A percentile compares a stretch with the other conserved stretches of the same genome.
phyloP scores from a whole-genome alignment of 345 rosid species.

The Firmiana major region DNA sequence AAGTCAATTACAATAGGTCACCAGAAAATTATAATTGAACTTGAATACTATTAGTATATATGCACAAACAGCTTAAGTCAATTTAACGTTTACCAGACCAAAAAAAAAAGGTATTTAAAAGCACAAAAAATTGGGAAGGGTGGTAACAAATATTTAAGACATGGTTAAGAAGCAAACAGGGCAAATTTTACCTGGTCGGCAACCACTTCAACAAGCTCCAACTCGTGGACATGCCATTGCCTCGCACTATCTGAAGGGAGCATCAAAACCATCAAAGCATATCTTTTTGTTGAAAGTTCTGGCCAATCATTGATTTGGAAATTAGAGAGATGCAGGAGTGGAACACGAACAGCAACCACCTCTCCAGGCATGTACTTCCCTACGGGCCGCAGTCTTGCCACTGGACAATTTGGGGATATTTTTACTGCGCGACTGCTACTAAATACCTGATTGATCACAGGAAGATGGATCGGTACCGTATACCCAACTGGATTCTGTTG shows the following conservation, averaged over 20 bases:
- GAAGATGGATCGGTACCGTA: slow-evolving; percentile 93
- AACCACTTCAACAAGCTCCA: slow-evolving; percentile 98
- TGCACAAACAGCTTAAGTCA: neutral
- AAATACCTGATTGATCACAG: slow-evolving; percentile 91
- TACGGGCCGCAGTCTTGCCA: slow-evolving; percentile 80
- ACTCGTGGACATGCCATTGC: slow-evolving; percentile 96
- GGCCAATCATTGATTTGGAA: slow-evolving; percentile 99
- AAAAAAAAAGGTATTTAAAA: neutral
- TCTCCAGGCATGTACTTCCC: slow-evolving; percentile 87
- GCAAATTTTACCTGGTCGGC: slow-evolving; percentile 78
- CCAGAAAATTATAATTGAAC: neutral
- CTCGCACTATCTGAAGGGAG: slow-evolving; percentile 98
- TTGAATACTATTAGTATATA: neutral
- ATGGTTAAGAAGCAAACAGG: neutral
- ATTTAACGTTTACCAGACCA: neutral
- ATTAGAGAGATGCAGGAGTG: slow-evolving; percentile 91
- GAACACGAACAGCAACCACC: slow-evolving; percentile 95
- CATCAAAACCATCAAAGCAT: slow-evolving; percentile 96
- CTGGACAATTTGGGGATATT: slow-evolving; percentile 85
- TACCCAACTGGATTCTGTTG: slow-evolving; percentile 92
- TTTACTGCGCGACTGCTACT: slow-evolving; percentile 62
- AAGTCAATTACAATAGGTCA: neutral
- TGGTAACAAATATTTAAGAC: too few relatives aligned
- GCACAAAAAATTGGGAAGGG: neutral
- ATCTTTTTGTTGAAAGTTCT: slow-evolving; percentile 89